Evolutionary conservation across 768 basidiomycete species (phyloP), one percentile per base, ranked within the genome.

Genomic region (Asterophora parasitica): DNA sequence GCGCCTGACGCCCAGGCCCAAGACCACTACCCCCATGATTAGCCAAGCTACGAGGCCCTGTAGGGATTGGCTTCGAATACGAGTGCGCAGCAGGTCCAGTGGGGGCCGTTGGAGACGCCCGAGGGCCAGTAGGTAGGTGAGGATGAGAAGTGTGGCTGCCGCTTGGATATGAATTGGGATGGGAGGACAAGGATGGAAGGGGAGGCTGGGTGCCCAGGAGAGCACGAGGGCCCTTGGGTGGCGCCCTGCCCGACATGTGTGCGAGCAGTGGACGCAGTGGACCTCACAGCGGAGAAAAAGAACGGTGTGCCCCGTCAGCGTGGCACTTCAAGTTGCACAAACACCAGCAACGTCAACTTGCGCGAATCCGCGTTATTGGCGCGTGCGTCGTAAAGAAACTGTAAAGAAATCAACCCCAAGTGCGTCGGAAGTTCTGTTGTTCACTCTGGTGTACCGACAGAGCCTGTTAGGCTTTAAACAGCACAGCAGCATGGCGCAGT

Each of bases 241-340:
- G 86, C 43, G 78, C 81, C 71, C 83, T 87, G 61, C 85, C 84
- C 66, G 85, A 86, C 86, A 88, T 86, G 33, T 4, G 32, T 26
- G 32, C 19, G 19, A 43, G 30, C 20, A 44, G 23, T 23, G n/a
- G n/a, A n/a, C n/a, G n/a, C n/a, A n/a, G n/a, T n/a, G 30, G 42
- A 33, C 16, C 30, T 9, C 42, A 13, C 3, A 15, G n/a, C 15
- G 27, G 27, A 42, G 27, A 23, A 42, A 28, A 28, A 30, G 31
- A n/a, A n/a, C n/a, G n/a, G n/a, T n/a, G n/a, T n/a, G n/a, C n/a
- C n/a, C 33, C 33, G 43, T 34, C 32, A 20, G 43, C 43, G 43
- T 44, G 43, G 43, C 43, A 44, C 32, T 26, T 28, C 32, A 6
- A 32, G 23, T 44, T 20, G 35, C 17, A 44, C 43, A 44, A 44